These are phyloP conservation scores for Aeminium ludgeri DNA, from an alignment of 495 filamentous ascomycete genomes.

Conservation along the genomic window DNA sequence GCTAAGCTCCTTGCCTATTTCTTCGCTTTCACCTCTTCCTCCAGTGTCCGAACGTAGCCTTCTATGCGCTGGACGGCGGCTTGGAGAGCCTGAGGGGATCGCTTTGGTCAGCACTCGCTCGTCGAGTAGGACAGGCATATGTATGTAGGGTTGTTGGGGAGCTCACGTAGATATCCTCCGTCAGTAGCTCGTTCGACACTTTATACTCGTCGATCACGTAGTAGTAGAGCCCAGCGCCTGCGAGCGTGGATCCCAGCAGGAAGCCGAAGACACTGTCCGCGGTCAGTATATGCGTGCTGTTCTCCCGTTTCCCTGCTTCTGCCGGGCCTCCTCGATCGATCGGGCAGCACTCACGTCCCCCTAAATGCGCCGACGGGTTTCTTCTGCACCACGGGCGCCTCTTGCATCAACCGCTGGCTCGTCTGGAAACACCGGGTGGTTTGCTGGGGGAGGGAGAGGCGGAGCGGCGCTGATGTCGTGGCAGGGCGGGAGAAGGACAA, in stretches of 20 bases:
- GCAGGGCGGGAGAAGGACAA: conserved; percentile 1
- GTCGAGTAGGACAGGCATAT: background rate
- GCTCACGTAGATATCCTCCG: conserved; percentile 79
- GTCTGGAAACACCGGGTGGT: conserved; percentile 13
- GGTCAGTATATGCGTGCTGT: background rate
- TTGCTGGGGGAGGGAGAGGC: conserved; percentile 4
- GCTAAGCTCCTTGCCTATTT: conserved; percentile 29
- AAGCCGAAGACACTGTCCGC: conserved; percentile 70
- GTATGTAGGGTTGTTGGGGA: background rate
- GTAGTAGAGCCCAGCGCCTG: conserved; percentile 70
- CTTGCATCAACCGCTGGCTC: conserved; percentile 4
- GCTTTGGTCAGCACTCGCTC: background rate
- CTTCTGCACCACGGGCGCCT: background rate
- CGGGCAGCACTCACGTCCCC: conserved; percentile 11
- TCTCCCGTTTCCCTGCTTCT: background rate
- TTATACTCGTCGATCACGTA: conserved; percentile 88
- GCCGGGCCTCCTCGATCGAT: background rate
- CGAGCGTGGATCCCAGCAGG: conserved; percentile 64
- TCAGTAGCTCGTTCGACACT: conserved; percentile 82
- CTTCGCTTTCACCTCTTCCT: conserved; percentile 62
- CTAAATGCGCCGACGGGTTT: conserved; percentile 14
- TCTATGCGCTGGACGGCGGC: conserved; percentile 71
- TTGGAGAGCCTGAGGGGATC: conserved; percentile 57
- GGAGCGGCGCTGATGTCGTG: background rate
- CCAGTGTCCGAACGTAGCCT: conserved; percentile 61